Evolutionary conservation across 2,329 filamentous ascomycete species (phyloP), one percentile per base, ranked within the genome.

Genomic region (Fusarium coffeatum): DNA sequence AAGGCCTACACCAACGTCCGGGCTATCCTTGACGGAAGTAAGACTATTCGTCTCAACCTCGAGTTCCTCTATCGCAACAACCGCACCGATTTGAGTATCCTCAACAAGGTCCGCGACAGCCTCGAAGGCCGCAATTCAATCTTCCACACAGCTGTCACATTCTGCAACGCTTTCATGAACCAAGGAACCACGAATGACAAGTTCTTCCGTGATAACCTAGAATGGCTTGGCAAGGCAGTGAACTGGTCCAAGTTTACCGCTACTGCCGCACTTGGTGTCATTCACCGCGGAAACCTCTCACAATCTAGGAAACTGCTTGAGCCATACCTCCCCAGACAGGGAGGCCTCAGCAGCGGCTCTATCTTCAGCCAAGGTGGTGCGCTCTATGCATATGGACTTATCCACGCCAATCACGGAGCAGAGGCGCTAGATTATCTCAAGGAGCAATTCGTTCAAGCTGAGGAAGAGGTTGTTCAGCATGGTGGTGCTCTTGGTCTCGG

Each of bases 211-310:
- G 94, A 98, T 77, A 99, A 99, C 78, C 83, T 99, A 25, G 96
- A 99, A 72, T 99, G 96, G 96, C 84, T 99, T 6, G 94, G 95
- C 65, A 99, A 98, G 84, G 96, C 96, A 27, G 94, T 98, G 49
- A 99, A 99, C 83, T 99, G 96, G 96, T 98, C 94, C 66, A 99
- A 99, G 80, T 99, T 99, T 79, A 98, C 96, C 1, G 96, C 96
- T 16, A 99, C 96, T 7, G 96, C 96, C 59, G 96, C 96, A 10
- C 85, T 99, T 8, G 96, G 96, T 80, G 96, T 98, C 54, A 98
- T 99, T 68, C 96, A 99, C 80, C 92, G 94, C 47, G 96, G 96
- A 59, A 99, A 99, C 80, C 86, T 99, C 63, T 92, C 92, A 25
- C 95, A 99, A 77, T 96, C 94, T 2, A 90, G 94, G 77, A 97